Percentiles rank a stretch among this genome's conserved stretches.
Conservation (phyloP, 1,139 yeast species). For the Diutina scorzettiae region DNA sequence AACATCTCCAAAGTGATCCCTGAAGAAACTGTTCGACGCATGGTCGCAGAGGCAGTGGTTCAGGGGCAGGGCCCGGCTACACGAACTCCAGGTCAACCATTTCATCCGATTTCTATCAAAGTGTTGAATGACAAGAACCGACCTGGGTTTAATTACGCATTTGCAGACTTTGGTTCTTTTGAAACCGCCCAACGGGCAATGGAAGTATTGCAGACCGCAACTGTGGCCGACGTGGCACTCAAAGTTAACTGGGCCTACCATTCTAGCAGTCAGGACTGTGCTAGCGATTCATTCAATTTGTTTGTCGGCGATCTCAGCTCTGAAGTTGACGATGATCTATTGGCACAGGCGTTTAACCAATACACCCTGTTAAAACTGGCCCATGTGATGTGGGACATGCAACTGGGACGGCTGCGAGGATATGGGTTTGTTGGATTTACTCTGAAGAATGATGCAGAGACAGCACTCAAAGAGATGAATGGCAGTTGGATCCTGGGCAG, state of each 20-base stretch:
- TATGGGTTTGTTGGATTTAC: conserved; percentile 85
- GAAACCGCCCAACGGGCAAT: conserved; percentile 54
- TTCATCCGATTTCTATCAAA: conserved; percentile 28
- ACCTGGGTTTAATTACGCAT: conserved; percentile 70
- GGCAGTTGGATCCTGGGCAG: conserved; percentile 66
- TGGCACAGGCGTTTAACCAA: conserved; percentile 45
- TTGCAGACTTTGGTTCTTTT: conserved; percentile 58
- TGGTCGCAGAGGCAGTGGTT: conserved; percentile 52
- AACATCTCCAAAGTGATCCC: conserved; percentile 54
- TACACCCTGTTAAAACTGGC: conserved; percentile 66
- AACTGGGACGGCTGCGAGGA: conserved; percentile 81
- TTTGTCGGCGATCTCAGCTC: conserved; percentile 82
- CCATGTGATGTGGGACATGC: conserved; percentile 97
- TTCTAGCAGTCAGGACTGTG: conserved; percentile 23
- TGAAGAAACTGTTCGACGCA: conserved; percentile 48
- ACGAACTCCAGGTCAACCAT: conserved; percentile 14
- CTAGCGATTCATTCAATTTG: conserved; percentile 45
- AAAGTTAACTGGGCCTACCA: conserved; percentile 79
- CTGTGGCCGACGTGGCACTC: conserved; percentile 40
- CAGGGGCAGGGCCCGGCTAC: conserved; percentile 56
- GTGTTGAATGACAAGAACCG: conserved; percentile 66
- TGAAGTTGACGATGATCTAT: conserved; percentile 70
- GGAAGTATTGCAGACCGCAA: conserved; percentile 44
- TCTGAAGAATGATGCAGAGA: conserved; percentile 57
- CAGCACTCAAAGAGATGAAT: conserved; percentile 63